phyloP scores from a whole-genome alignment of 257 asterid species.

The Catharanthus roseus region DNA sequence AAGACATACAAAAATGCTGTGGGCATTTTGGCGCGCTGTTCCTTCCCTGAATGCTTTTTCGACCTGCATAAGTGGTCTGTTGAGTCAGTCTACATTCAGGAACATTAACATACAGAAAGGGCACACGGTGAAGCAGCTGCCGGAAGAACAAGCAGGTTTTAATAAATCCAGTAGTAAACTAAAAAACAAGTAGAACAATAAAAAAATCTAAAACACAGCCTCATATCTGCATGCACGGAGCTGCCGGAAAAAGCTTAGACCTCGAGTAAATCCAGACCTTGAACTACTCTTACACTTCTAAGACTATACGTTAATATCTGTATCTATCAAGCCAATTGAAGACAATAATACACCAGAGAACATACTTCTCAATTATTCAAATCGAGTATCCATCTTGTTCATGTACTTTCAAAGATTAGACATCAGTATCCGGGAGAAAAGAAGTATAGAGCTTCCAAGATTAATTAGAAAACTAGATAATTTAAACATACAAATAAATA shows the following conservation, averaged over 20 bases:
- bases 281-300: background rate
- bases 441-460: background rate
- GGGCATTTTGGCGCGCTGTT: conserved; percentile 99
- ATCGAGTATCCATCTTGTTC: background rate
- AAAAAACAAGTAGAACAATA: background rate
- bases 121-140: background rate
- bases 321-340: background rate
- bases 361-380: background rate
- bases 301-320: background rate
- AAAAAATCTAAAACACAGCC: background rate
- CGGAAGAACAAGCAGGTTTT: background rate
- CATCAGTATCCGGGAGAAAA: background rate
- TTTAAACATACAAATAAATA: background rate
- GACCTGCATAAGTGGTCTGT: conserved; percentile 48
- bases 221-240: background rate
- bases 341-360: background rate
- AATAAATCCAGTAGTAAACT: background rate
- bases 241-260: background rate
- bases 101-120: conserved; percentile 8
- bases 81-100: conserved; percentile 14
- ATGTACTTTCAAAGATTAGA: background rate
- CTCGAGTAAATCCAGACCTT: background rate
- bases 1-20: conserved; percentile 91
- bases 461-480: background rate
- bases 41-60: conserved; percentile 99